A percentile compares a stretch with the other conserved stretches of the same genome.
Conservation (phyloP, 371 early-diverging fungal species). For the Entomophthora muscae region DNA sequence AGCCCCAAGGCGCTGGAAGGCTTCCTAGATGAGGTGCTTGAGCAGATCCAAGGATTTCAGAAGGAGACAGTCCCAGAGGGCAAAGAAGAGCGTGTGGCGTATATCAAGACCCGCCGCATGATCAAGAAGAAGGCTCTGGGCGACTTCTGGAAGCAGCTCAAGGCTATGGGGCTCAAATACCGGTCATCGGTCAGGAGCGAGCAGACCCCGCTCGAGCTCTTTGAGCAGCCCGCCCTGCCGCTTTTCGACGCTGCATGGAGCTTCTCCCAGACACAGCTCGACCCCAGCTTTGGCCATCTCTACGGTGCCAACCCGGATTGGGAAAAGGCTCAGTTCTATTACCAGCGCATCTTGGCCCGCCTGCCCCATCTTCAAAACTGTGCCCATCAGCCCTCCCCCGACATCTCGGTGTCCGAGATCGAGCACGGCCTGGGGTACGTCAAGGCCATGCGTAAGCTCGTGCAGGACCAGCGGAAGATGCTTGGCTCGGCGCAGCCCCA, state of each 20-base stretch:
- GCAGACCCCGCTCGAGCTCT: background rate
- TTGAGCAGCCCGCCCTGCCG: background rate
- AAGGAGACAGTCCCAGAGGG: conserved; percentile 6
- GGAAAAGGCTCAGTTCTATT: conserved; percentile 29
- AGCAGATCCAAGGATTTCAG: background rate
- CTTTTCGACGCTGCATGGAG: background rate
- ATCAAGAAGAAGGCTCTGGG: conserved; percentile 73
- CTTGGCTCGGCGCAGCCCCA: conserved; percentile 17
- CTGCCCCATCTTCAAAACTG: conserved; percentile 41
- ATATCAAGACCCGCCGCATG: conserved; percentile 47
- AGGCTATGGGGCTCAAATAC: conserved; percentile 45
- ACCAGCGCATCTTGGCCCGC: conserved; percentile 46
- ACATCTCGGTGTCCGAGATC: conserved; percentile 50
- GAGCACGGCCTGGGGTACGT: conserved; percentile 48
- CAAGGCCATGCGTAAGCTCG: conserved; percentile 44
- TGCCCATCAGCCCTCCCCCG: conserved; percentile 36
- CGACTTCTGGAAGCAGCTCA: conserved; percentile 66
- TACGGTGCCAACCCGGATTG: conserved; percentile 21
- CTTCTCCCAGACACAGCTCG: conserved; percentile 5
- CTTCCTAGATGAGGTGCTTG: background rate
- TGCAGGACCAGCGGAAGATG: conserved; percentile 34
- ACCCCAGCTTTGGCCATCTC: conserved; percentile 16
- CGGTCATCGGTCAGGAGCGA: background rate
- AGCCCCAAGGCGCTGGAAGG: background rate
- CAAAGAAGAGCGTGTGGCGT: background rate